phyloP scores from a whole-genome alignment of 768 basidiomycete genomes.

The Hypholoma sublateritium region DNA sequence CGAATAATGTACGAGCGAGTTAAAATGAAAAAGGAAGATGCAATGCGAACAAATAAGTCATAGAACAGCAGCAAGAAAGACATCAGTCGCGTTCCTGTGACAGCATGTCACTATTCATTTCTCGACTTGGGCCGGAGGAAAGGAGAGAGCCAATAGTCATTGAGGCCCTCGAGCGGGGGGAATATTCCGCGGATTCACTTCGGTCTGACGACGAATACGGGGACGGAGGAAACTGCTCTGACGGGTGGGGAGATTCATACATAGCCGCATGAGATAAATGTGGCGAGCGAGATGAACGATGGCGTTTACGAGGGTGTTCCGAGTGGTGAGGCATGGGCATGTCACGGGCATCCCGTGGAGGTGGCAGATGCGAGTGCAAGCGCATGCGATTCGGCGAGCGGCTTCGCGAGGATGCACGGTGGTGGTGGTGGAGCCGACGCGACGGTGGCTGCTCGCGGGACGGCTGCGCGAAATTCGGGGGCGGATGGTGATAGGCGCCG shows the following conservation, averaged over 20 bases:
- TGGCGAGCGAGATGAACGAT: constrained; percentile 61
- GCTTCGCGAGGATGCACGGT: constrained; percentile 33
- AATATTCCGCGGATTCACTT: constrained; percentile 68
- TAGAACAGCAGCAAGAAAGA: constrained; percentile 8
- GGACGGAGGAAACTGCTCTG: constrained; percentile 63
- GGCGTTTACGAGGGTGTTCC: constrained; percentile 61
- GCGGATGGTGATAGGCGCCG: constrained; percentile 38
- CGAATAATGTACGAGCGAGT: constrained; percentile 8
- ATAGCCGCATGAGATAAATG: constrained; percentile 39
- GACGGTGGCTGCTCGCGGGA: constrained; percentile 33
- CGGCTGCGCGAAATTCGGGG: constrained; percentile 37
- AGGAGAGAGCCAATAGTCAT: constrained; percentile 83
- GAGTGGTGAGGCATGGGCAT: constrained; percentile 31
- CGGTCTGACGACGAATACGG: constrained; percentile 69
- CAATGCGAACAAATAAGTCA: constrained; percentile 4
- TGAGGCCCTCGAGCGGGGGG: constrained; percentile 67
- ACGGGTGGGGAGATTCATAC: constrained; percentile 40
- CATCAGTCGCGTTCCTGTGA: constrained; percentile 28
- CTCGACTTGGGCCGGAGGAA: constrained; percentile 43
- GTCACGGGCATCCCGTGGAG: constrained; percentile 28
- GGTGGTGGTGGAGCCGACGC: constrained; percentile 35
- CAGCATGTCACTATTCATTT: constrained; percentile 32
- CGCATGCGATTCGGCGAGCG: constrained; percentile 39
- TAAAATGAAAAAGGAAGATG: constrained; percentile 4
- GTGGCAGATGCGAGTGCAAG: constrained; percentile 24